Conservation (phyloP, 1,139 yeast genomes). For the Yamadazyma conglobata region DNA sequence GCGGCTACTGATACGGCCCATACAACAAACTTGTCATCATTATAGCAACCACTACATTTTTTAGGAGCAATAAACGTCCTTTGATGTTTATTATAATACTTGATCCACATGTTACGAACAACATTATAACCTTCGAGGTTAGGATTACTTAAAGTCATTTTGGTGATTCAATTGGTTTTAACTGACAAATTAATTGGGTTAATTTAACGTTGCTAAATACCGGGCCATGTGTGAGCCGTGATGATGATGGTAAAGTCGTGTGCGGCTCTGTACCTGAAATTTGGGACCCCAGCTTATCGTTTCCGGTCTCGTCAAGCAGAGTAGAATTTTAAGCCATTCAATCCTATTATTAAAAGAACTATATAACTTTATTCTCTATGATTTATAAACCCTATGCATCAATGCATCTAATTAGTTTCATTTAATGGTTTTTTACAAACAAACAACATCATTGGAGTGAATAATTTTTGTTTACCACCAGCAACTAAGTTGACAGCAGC, state of each 20-base stretch:
- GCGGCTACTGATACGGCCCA: constrained; percentile 70
- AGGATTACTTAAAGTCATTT: constrained; percentile 34
- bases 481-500: constrained; percentile 94
- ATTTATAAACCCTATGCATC: too few relatives aligned
- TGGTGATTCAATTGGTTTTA: background rate
- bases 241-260: too few relatives aligned
- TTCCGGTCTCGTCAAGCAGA: too few relatives aligned
- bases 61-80: constrained; percentile 43
- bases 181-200: background rate
- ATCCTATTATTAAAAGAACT: too few relatives aligned
- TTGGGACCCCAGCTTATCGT: too few relatives aligned
- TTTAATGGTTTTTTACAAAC: constrained; percentile 78
- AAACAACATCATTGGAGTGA: constrained; percentile 96
- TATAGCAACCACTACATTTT: constrained; percentile 48
- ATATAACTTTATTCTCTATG: too few relatives aligned
- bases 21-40: constrained; percentile 53
- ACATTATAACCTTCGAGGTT: constrained; percentile 51
- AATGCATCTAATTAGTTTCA: background rate
- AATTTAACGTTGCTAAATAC: too few relatives aligned
- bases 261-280: too few relatives aligned
- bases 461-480: constrained; percentile 85
- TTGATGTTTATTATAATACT: constrained; percentile 42
- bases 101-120: constrained; percentile 43
- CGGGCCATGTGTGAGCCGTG: too few relatives aligned
- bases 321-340: too few relatives aligned